These are phyloP conservation scores for Claviceps purpurea DNA, from an alignment of 2,329 filamentous ascomycete species.

Conservation along the genomic window DNA sequence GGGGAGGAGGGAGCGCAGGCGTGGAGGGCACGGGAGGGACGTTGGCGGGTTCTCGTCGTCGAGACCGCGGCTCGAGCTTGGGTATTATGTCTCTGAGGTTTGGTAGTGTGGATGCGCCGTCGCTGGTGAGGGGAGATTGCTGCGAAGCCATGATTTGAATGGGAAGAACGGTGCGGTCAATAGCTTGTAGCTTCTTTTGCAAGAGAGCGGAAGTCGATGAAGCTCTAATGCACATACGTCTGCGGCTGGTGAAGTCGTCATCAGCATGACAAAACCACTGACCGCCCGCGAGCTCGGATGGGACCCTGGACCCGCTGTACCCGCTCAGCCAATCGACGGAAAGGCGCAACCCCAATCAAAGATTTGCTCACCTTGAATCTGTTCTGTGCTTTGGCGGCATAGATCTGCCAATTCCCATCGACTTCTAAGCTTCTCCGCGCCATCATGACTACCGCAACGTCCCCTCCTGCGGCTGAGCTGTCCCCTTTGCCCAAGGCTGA, in stretches of 20 bases:
- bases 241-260: not conserved
- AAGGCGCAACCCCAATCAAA: not conserved
- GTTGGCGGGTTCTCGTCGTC: slow-evolving; percentile 37
- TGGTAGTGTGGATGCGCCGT: slow-evolving; percentile 14
- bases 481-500: slow-evolving; percentile 57
- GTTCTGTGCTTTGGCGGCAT: not conserved
- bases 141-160: slow-evolving; percentile 13
- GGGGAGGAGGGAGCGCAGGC: slow-evolving; percentile 56
- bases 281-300: not conserved
- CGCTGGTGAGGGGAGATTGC: slow-evolving; percentile 2
- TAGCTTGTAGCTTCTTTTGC: not conserved
- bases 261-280: not conserved
- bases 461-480: slow-evolving; percentile 37
- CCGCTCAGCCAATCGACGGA: not conserved
- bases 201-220: not conserved
- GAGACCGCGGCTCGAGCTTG: slow-evolving; percentile 52
- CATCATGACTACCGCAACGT: slow-evolving; percentile 31
- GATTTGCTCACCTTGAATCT: not conserved
- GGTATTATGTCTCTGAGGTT: slow-evolving; percentile 43
- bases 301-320: not conserved
- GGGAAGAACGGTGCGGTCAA: not conserved
- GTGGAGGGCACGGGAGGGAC: slow-evolving; percentile 58
- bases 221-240: not conserved
- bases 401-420: not conserved
- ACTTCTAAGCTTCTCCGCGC: not conserved